Evolutionary conservation across 2,329 filamentous ascomycete genomes (phyloP).

Genomic region (Penicillium hesseltinei): DNA sequence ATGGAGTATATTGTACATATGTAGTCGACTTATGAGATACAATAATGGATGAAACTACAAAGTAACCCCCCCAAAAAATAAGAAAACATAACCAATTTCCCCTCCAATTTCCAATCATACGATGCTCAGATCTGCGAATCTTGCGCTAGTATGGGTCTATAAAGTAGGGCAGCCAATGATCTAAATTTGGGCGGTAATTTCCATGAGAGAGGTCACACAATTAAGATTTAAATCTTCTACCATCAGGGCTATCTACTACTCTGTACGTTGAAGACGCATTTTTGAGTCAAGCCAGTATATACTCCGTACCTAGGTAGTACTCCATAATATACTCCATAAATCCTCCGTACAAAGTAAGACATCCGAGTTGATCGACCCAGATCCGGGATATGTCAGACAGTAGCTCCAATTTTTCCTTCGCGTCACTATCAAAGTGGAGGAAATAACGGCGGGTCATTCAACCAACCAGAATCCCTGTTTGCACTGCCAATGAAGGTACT

Average conservation of each 20-base stretch:
- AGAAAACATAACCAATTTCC: background rate
- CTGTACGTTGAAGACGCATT: background rate
- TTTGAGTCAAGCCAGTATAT: background rate
- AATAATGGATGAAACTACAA: background rate
- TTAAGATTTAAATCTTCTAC: too few species aligned
- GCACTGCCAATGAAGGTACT: background rate
- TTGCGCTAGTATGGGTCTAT: background rate
- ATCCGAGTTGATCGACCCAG: background rate
- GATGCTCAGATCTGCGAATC: background rate
- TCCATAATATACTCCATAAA: background rate
- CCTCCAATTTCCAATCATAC: background rate
- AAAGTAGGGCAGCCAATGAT: background rate
- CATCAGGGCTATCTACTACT: too few species aligned
- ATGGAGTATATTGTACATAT: background rate
- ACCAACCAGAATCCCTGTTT: slow-evolving; percentile 12
- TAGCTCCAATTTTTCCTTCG: slow-evolving; percentile 16
- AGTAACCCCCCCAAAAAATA: background rate
- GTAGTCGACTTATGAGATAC: background rate
- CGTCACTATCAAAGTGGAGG: slow-evolving; percentile 19
- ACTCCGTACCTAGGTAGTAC: background rate
- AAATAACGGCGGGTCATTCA: slow-evolving; percentile 14
- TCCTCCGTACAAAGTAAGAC: background rate
- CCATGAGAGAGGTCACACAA: background rate
- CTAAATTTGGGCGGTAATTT: background rate
- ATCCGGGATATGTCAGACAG: slow-evolving; percentile 4